Conservation (phyloP, 2,329 filamentous ascomycete genomes). For the Neurospora sp. region DNA sequence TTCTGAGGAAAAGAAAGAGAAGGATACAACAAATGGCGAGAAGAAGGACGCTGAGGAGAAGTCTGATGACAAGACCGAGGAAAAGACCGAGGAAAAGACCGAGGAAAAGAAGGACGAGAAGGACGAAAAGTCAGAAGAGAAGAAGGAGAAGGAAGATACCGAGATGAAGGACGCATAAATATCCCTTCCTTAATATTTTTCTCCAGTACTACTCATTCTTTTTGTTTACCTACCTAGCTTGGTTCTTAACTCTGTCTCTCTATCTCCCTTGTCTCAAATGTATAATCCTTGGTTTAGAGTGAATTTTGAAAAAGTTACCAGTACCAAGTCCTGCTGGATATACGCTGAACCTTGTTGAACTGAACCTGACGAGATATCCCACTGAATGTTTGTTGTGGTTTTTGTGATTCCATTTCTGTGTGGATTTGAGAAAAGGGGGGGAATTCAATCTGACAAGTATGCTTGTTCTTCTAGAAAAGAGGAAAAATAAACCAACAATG, state of each 20-base stretch:
- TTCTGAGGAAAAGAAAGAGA: neutral
- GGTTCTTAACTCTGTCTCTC: neutral
- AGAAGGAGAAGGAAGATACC: constrained; percentile 1
- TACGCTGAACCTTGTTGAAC: neutral
- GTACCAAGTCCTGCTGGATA: neutral
- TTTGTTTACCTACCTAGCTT: neutral
- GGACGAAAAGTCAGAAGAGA: neutral
- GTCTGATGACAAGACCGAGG: neutral
- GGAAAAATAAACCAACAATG: too few relatives aligned
- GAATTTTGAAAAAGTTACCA: neutral
- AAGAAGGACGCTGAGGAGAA: neutral
- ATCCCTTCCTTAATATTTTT: too few relatives aligned
- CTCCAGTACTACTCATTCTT: neutral
- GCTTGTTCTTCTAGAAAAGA: too few relatives aligned
- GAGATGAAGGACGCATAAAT: constrained; percentile 5
- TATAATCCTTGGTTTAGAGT: neutral
- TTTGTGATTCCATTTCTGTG: too few relatives aligned
- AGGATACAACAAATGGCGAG: neutral
- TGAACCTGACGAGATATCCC: too few relatives aligned
- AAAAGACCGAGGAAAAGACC: neutral
- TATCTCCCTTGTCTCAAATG: neutral
- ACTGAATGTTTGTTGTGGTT: too few relatives aligned
- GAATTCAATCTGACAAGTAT: too few relatives aligned
- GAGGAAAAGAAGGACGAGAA: neutral
- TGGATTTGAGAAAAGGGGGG: too few relatives aligned